Evolutionary conservation across 257 asterid genomes (phyloP).

Genomic region (Avicennia marina): DNA sequence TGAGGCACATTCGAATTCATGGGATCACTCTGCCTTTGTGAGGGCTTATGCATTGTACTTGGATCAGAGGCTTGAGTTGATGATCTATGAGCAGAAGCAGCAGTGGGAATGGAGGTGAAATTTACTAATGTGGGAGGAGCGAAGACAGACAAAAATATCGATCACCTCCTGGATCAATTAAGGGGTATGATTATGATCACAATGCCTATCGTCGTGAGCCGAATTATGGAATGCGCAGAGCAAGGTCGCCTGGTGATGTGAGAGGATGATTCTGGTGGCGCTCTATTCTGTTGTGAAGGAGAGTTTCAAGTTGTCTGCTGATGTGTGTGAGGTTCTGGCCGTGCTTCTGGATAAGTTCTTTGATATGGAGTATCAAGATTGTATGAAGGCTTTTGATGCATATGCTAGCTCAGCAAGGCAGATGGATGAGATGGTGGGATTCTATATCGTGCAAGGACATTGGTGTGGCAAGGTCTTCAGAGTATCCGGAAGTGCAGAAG

Average conservation of each 20-base stretch:
- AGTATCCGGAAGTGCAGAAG: constrained; percentile 77
- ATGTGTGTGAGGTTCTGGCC: constrained; percentile 71
- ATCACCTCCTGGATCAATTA: constrained; percentile 53
- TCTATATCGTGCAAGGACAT: constrained; percentile 79
- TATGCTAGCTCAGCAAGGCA: constrained; percentile 69
- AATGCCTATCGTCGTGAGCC: constrained; percentile 48
- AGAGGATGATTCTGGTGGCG: constrained; percentile 76
- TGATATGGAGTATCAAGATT: constrained; percentile 74
- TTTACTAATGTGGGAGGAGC: constrained; percentile 35
- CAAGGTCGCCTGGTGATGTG: constrained; percentile 74
- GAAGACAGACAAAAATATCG: constrained; percentile 39
- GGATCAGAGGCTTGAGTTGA: constrained; percentile 76
- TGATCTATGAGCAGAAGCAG: constrained; percentile 50
- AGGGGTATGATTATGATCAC: constrained; percentile 48
- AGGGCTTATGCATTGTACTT: constrained; percentile 58
- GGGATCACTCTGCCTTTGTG: constrained; percentile 83
- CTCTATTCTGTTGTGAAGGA: constrained; percentile 58
- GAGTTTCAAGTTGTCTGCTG: constrained; percentile 71
- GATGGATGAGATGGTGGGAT: constrained; percentile 65
- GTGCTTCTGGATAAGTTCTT: constrained; percentile 70
- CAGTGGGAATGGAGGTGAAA: constrained; percentile 38
- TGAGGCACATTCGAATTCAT: constrained; percentile 77
- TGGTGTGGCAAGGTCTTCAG: constrained; percentile 65
- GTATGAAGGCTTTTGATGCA: constrained; percentile 75
- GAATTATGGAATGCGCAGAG: constrained; percentile 54